Evolutionary conservation across 208 protist species (phyloP), one percentile per base, ranked within the genome.

Genomic region (Porcisia deanei): DNA sequence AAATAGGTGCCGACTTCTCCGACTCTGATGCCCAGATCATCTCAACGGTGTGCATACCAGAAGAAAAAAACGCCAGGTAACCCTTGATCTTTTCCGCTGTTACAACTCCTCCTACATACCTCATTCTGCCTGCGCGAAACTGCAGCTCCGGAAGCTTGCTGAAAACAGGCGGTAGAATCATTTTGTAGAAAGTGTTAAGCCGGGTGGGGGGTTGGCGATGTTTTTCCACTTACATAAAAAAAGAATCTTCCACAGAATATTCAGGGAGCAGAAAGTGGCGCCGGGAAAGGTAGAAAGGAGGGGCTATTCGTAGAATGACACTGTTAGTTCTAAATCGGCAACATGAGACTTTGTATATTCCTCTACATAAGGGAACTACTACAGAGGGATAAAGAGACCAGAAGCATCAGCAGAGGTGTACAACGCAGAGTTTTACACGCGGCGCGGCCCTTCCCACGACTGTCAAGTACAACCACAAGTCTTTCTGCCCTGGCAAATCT

Each of bases 41-140:
- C 78, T 91, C 82, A 10, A 93, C 71, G 6, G 75, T 39, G 57
- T 73, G 69, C 14, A 74, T 22, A 45, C 78, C 65, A 30, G 81
- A 49, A 20, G 68, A 63, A 18, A 87, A 80, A 80, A 96, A 90
- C 7, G 88, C 84, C n/a, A 94, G 76, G 39, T 82, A 83, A 9
- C 93, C 91, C 41, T 75, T 86, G 20, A 71, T 65, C 37, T 77
- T 84, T 72, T 89, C 82, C 18, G 93, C 81, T 16, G 82, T 82
- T 16, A 97, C 89, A 64, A 77, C 82, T 7, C 87, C 87, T 73
- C 91, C 88, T 25, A 78, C 76, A 73, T 92, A 89, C 75, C 83
- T 85, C 85, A 91, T 91, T 43, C 85, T 87, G 22, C 93, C 93
- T 2, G 90, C 91, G 57, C 83, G 86, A 72, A 94, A 95, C 58